Base-by-base conservation (phyloP, 768 basidiomycete species). In the Ramaria rubella region DNA sequence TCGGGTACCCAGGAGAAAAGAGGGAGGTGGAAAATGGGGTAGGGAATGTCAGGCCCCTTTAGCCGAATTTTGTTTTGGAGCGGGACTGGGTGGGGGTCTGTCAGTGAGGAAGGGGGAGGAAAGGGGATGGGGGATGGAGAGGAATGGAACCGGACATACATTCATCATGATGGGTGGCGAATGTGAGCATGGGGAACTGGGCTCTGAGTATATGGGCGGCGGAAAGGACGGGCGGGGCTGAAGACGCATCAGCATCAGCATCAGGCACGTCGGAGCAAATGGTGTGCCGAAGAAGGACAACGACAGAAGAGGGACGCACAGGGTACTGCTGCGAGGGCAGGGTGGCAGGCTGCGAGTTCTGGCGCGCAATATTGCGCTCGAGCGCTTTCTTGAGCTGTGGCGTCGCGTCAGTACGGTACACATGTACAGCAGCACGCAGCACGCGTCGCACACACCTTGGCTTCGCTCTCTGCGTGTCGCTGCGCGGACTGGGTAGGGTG, bases 401-500 rank as follows among this genome's bases (percentile, higher is more conserved):
- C 15, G 49, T 27, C 29, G 43, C 21, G 40, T 17, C 19, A 45
- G 21, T 19, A 23, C 11, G n/a, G 15, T 2, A 21, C 14, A 12
- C 3, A 45, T 12, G 44, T n/a, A n/a, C n/a, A 9, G 4, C 49
- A 11, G 26, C 30, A 50, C n/a, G n/a, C 14, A 30, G 19, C 11
- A 51, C 29, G 7, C 11, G 30, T 29, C 27, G 34, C 33, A n/a
- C n/a, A 27, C 29, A 51, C 57, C 57, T 58, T 58, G 6, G 57
- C 57, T 46, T 58, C 57, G 42, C 57, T 58, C 57, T 58, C 57
- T 29, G 50, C 51, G 29, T 42, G 30, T 27, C 57, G 36, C 51
- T 58, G 57, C 15, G 57, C 38, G 7, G 57, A 52, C 40, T 45
- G 48, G 4, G 51, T 19, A 2, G 49, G 50, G 33, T 58, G 49